Percentiles rank a stretch among this genome's conserved stretches.
These are phyloP conservation scores for Lavandula angustifolia DNA, from an alignment of 257 asterid species.

Conservation along the genomic window DNA sequence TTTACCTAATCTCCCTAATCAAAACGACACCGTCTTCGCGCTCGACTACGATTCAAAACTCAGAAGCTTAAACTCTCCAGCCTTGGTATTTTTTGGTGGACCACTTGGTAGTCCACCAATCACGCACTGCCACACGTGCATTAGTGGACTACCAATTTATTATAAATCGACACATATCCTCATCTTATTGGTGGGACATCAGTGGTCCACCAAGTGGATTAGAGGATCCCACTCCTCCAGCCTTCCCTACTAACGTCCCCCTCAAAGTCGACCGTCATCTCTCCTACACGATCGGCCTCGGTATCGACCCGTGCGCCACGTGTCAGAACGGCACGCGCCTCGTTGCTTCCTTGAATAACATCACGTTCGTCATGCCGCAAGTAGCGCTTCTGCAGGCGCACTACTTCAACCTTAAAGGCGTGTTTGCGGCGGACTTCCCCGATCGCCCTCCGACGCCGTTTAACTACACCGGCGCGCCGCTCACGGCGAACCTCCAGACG, in stretches of 20 bases:
- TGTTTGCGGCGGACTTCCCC: constrained; percentile 54
- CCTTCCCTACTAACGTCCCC: constrained; percentile 52
- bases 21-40: constrained; percentile 46
- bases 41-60: constrained; percentile 40
- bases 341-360: constrained; percentile 57
- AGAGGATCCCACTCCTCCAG: too few relatives aligned
- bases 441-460: constrained; percentile 51
- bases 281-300: constrained; percentile 58
- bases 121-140: too few relatives aligned
- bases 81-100: too few relatives aligned
- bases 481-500: constrained; percentile 62
- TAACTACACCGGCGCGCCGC: constrained; percentile 72
- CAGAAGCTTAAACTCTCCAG: constrained; percentile 43
- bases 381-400: constrained; percentile 52
- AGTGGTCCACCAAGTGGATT: too few relatives aligned
- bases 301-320: constrained; percentile 45
- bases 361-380: constrained; percentile 57
- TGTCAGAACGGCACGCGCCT: constrained; percentile 49
- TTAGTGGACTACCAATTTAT: too few relatives aligned
- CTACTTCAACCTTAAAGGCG: constrained; percentile 34
- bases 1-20: constrained; percentile 44
- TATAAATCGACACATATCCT: too few relatives aligned
- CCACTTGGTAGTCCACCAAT: too few relatives aligned
- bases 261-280: constrained; percentile 49
- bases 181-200: too few relatives aligned